Base-by-base conservation (phyloP, 108 stramenopile species). In the Pseudonitzschia multiseries region DNA sequence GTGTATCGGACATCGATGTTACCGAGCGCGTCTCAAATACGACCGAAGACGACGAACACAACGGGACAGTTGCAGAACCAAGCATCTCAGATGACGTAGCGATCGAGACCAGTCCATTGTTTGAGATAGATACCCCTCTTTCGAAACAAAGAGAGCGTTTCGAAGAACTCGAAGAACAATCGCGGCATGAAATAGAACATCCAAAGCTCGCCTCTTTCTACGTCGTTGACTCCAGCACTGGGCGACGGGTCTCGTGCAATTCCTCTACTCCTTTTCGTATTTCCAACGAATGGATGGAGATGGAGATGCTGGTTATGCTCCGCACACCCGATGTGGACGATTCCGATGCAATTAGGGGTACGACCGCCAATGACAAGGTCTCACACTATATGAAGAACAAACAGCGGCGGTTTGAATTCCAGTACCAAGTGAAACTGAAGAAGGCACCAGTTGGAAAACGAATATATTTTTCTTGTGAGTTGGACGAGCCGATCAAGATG, bases 391-490 rank as follows among this genome's bases (percentile, higher is more conserved):
- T 97, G 52, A 42, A 81, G 20, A 83, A 78, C 32, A 89, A 90
- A 61, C 90, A 93, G 42, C 90, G 96, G 33, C 82, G 92, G 40
- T 97, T 97, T 67, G 96, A 97, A 78, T 92, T 96, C 70, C 96
- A 97, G 77, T 94, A 90, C 67, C 96, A 96, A 72, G 70, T 92
- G 36, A 82, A 81, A 65, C 65, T 96, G 59, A 96, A 95, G 77
- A 92, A 90, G 70, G 21, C 90, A 24, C 89, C 92, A 3, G 32
- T 70, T 22, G 89, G 86, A 4, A 79, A 81, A n/a, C 80, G 81
- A 28, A 69, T 96, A 4, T 96, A 89, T 70, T 86, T 96, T 80
- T 87, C 91, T 18, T 86, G 83, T 56, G 92, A 95, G 65, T 60
- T 96, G 29, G 87, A 92, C 14, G 84, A 95, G 67, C 89, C 93